A percentile compares a stretch with the other conserved stretches of the same genome.
Evolutionary conservation across 306 rosid genomes (phyloP).

Genomic region (Arachis hypogaea): DNA sequence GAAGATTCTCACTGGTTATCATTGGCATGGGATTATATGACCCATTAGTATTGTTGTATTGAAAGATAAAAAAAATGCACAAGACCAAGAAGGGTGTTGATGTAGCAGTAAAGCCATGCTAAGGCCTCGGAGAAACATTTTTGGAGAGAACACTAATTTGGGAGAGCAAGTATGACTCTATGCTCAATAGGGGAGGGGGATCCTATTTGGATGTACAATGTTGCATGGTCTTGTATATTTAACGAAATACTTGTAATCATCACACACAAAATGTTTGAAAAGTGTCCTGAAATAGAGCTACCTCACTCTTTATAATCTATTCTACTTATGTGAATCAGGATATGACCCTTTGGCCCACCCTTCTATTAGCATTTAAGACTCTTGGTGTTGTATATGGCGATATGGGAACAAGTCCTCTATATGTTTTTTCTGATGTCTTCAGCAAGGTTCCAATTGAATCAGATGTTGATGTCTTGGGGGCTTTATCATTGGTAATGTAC

Average conservation of each 20-base stretch:
- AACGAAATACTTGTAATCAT: not conserved
- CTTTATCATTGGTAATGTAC: conserved; percentile 90
- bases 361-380: conserved; percentile 83
- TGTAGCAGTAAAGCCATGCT: not conserved
- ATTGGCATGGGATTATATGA: not conserved
- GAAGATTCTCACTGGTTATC: too few relatives aligned
- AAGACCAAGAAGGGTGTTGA: not conserved
- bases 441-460: conserved; percentile 72
- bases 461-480: conserved; percentile 86
- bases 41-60: not conserved
- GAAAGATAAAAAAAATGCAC: not conserved
- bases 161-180: too few relatives aligned
- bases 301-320: conserved; percentile 28
- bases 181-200: not conserved
- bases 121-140: too few relatives aligned
- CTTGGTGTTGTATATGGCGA: conserved; percentile 98
- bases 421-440: conserved; percentile 92
- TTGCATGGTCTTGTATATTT: not conserved
- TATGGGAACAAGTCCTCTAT: conserved; percentile 96
- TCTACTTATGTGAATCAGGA: conserved; percentile 61
- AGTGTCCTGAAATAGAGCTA: conserved; percentile 18
- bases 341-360: conserved; percentile 61
- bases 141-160: too few relatives aligned
- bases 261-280: not conserved
- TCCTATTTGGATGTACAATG: not conserved